Percentiles rank a stretch among this genome's conserved stretches.
These are phyloP conservation scores for Globisporangium polare DNA, from an alignment of 352 stramenopile species.

Conservation along the genomic window DNA sequence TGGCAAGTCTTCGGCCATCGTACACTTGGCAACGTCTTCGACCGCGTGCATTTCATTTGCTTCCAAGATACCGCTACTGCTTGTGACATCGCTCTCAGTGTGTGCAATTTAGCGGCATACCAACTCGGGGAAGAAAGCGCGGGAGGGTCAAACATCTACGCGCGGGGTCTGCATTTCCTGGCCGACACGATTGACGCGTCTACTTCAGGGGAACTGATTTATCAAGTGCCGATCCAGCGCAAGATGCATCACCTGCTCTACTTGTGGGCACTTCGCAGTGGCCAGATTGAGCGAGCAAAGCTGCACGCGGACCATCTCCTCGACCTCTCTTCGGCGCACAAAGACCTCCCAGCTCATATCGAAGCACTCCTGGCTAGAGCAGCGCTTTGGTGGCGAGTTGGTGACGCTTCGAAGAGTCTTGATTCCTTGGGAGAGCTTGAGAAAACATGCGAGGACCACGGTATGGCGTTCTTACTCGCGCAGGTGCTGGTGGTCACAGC, in stretches of 20 bases:
- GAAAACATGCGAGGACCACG: constrained; percentile 34
- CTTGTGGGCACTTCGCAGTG: constrained; percentile 44
- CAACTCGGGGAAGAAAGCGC: constrained; percentile 8
- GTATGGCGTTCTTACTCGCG: constrained; percentile 40
- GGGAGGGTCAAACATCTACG: constrained; percentile 24
- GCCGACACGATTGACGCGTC: constrained; percentile 19
- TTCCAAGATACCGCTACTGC: constrained; percentile 52
- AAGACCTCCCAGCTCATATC: constrained; percentile 43
- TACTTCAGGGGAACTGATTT: constrained; percentile 22
- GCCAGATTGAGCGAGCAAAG: constrained; percentile 34
- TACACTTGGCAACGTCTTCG: constrained; percentile 43
- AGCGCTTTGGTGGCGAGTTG: constrained; percentile 22
- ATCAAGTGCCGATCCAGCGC: constrained; percentile 38
- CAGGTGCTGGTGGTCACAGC: constrained; percentile 47
- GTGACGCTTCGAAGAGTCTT: constrained; percentile 39
- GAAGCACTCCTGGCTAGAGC: constrained; percentile 36
- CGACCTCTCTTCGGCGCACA: constrained; percentile 36
- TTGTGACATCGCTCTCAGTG: constrained; percentile 43
- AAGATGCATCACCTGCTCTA: constrained; percentile 49
- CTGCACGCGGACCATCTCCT: constrained; percentile 42
- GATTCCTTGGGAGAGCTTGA: constrained; percentile 35
- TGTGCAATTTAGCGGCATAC: constrained; percentile 41
- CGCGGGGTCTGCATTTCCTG: constrained; percentile 29
- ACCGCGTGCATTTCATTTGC: constrained; percentile 41
- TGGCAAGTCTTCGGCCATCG: constrained; percentile 55